phyloP scores from a whole-genome alignment of 106 monocot species.

The Acorus gramineus region DNA sequence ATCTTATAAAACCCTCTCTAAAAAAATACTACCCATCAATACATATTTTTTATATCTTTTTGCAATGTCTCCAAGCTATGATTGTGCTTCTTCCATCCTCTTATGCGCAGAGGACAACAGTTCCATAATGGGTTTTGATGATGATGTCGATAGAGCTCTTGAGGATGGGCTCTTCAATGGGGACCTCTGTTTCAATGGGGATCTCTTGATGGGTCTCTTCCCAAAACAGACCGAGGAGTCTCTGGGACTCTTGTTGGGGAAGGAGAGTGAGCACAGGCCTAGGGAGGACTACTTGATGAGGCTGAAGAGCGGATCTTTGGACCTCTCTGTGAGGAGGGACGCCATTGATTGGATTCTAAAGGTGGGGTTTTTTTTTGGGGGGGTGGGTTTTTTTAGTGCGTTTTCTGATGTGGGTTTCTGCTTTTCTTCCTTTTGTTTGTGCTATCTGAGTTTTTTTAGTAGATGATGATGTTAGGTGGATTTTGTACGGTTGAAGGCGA shows the following conservation, averaged over 20 bases:
- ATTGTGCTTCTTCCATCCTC: slow-evolving; percentile 42
- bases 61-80: slow-evolving; percentile 34
- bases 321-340: slow-evolving; percentile 54
- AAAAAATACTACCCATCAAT: no score
- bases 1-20: no score
- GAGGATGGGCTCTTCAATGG: background rate
- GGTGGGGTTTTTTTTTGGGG: slow-evolving; percentile 21
- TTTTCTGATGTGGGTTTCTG: background rate
- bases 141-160: slow-evolving; percentile 19
- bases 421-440: background rate
- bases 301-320: slow-evolving; percentile 42
- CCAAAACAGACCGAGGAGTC: slow-evolving; percentile 69
- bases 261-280: slow-evolving; percentile 57
- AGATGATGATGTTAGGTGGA: background rate
- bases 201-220: slow-evolving; percentile 26
- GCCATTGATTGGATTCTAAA: slow-evolving; percentile 94
- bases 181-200: slow-evolving; percentile 21
- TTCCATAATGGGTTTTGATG: slow-evolving; percentile 51
- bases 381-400: background rate
- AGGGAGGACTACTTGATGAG: slow-evolving; percentile 45
- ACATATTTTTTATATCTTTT: background rate
- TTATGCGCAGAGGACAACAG: slow-evolving; percentile 63
- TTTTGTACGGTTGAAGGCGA: background rate
- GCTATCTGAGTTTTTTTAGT: background rate
- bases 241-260: slow-evolving; percentile 33